Conservation (phyloP, 1,284 basidiomycete genomes). For the Pseudozyma thailandica region DNA sequence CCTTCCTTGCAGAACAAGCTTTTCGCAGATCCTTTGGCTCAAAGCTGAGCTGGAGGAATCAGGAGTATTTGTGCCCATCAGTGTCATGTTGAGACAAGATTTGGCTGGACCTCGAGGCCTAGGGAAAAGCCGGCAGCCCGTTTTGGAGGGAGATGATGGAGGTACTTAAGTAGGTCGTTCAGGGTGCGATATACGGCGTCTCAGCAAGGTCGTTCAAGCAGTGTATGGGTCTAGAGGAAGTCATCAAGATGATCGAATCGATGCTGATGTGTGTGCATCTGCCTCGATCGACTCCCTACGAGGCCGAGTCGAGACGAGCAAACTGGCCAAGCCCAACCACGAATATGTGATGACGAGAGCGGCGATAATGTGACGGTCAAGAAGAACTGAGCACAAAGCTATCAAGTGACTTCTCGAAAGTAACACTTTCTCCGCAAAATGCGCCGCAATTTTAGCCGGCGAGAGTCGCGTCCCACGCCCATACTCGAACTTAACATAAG, state of each 20-base stretch:
- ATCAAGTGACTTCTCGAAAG: conserved; percentile 19
- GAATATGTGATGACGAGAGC: conserved; percentile 10
- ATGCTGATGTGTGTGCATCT: too few relatives aligned
- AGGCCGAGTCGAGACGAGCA: conserved; percentile 8
- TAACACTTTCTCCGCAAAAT: conserved; percentile 13
- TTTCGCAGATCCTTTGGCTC: conserved; percentile 35
- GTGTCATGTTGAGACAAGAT: conserved; percentile 4
- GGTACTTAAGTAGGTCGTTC: too few relatives aligned
- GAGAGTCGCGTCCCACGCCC: conserved; percentile 3
- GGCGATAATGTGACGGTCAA: conserved; percentile 14
- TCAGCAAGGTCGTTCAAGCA: too few relatives aligned
- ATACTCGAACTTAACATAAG: neutral
- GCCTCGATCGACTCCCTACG: neutral
- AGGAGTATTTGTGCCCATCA: neutral
- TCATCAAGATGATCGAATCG: too few relatives aligned
- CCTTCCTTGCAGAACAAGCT: conserved; percentile 44
- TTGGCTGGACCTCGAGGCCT: too few relatives aligned
- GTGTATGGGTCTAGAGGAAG: too few relatives aligned
- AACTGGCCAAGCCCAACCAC: neutral
- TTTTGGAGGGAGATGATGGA: too few relatives aligned
- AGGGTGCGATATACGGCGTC: too few relatives aligned
- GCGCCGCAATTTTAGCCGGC: neutral
- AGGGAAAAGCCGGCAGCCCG: too few relatives aligned
- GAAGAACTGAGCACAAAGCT: conserved; percentile 5
- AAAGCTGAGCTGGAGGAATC: conserved; percentile 2